Evolutionary conservation across 2,329 filamentous ascomycete species (phyloP), one percentile per base, ranked within the genome.

Genomic region (Fusarium zealandicum): DNA sequence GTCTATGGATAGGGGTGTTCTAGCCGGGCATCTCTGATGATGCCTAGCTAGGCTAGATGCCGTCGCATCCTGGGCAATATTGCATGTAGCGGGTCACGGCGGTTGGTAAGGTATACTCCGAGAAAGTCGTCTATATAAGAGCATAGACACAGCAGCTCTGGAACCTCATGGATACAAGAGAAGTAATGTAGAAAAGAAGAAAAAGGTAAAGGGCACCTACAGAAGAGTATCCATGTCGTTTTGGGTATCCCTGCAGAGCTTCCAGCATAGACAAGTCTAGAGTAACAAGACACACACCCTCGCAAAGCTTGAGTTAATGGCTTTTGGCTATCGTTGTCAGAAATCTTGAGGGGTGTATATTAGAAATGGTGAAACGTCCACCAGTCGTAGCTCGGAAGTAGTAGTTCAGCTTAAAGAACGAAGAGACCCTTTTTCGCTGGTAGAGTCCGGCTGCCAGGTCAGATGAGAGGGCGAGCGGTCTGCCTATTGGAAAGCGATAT

Each of bases 151-250:
- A 25, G 12, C 6, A 20, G 39, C 12, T 20, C 35, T 30, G 22
- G n/a, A 36, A 11, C 17, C 27, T 27, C 14, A 22, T 12, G n/a
- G 20, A 20, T 6, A 16, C 17, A 16, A 17, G 11, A 40, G 16
- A 18, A 32, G 20, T 32, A 22, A 36, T 28, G 16, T 3, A 17
- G 30, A 39, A 11, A 39, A 31, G 12, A 25, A 16, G 9, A 51
- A 44, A 5, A 16, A 37, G 22, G 48, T 28, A n/a, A 28, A n/a
- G 27, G 16, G 37, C 28, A 82, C 83, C 74, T 77, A 86, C 82
- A 87, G 76, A 67, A 87, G 72, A 54, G 84, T 87, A 71, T 87
- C 84, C 84, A 87, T 87, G 49, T 47, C 69, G 63, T 46, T 28
- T 38, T 10, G 32, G 51, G 33, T 40, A 56, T 63, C 57, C 42